Base-by-base conservation (phyloP, 306 rosid genomes). In the Astragalus membranaceus region DNA sequence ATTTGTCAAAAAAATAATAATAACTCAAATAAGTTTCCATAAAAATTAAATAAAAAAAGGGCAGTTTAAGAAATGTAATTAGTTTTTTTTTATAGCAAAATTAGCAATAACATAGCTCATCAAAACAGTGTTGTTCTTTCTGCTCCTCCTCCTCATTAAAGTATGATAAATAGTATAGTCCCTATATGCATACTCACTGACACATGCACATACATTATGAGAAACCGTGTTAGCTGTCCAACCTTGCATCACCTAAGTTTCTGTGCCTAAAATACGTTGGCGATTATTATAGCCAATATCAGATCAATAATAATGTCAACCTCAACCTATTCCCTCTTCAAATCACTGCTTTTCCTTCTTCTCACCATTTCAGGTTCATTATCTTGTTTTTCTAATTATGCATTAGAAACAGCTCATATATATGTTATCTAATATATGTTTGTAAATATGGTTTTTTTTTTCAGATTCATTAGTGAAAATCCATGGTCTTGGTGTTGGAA, bases 401-500 rank as follows among this genome's bases (percentile, higher is more conserved):
- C 69, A 35, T 26, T 26, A 20, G 23, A 20, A 20, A 20, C 23
- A 20, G 23, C 23, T 20, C 23, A 20, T 20, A 20, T 20, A 2
- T 20, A n/a, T n/a, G n/a, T n/a, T n/a, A 20, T 20, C 23, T 20
- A 20, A 20, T 20, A 20, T 20, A 20, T 20, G 23, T 20, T 20
- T 20, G 23, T 20, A 20, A 20, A 20, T 20, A 20, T 20, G 23
- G n/a, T n/a, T n/a, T 20, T 20, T 20, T 20, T 81, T 65, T 76
- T 51, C 87, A 92, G 97, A 72, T 79, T 79, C 75, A 4, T 69
- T 30, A 52, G 15, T 72, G 20, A 75, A 60, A 73, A 86, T 86
- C 63, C 67, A 12, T 50, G 80, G 92, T 79, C 50, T 60, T 13
- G 83, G 86, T 48, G 56, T 82, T 20, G 98, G 98, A 72, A 88